phyloP scores from a whole-genome alignment of 345 rosid genomes.

The Eucalyptus pauciflora region DNA sequence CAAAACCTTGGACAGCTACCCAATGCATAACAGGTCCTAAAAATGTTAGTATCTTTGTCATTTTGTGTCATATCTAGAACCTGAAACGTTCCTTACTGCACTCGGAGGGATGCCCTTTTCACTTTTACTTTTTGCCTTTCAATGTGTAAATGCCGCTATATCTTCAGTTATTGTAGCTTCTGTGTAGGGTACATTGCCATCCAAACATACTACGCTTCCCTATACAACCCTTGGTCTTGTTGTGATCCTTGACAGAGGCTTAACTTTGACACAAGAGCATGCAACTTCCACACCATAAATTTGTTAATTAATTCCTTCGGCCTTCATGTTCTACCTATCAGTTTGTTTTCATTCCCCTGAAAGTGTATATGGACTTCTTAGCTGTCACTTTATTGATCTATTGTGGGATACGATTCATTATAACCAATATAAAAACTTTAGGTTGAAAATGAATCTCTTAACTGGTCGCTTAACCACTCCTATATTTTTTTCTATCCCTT shows the following conservation, averaged over 20 bases:
- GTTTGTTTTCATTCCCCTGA: neutral
- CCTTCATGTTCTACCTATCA: neutral
- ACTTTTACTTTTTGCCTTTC: neutral
- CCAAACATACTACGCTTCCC: neutral
- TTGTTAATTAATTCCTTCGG: neutral
- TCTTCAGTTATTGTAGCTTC: neutral
- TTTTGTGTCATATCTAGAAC: too few species aligned
- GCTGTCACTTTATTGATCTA: neutral
- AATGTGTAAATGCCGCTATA: neutral
- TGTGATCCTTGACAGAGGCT: neutral
- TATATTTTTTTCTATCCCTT: neutral
- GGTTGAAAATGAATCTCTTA: neutral
- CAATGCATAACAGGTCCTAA: too few species aligned
- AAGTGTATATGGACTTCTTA: neutral
- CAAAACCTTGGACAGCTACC: too few species aligned
- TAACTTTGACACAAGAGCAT: neutral
- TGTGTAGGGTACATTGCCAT: neutral
- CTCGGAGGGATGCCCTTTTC: neutral
- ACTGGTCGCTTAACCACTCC: neutral
- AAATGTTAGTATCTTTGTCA: neutral
- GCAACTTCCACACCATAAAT: neutral
- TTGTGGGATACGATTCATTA: neutral
- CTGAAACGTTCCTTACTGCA: neutral
- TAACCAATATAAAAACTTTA: neutral
- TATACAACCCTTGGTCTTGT: neutral